Conservation (phyloP, 139 green algal species). For the Closterium sp. region DNA sequence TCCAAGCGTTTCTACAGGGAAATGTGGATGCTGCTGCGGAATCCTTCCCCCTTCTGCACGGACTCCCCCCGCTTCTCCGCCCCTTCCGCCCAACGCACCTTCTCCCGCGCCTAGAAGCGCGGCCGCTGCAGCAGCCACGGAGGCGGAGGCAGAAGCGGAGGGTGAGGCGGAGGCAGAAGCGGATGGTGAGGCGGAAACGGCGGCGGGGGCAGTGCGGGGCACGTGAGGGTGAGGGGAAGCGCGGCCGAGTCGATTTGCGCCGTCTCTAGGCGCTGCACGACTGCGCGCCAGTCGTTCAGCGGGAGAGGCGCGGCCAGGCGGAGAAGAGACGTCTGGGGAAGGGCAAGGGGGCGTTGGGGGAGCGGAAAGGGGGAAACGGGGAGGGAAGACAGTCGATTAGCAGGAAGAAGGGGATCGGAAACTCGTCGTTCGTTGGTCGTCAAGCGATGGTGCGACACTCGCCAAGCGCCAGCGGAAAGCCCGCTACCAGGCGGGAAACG, state of each 20-base stretch:
- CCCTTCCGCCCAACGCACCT: background rate
- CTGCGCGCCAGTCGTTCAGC: background rate
- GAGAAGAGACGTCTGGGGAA: background rate
- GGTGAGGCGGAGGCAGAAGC: background rate
- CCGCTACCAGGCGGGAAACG: background rate
- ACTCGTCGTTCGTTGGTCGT: too few species aligned
- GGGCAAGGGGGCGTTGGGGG: background rate
- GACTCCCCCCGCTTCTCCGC: background rate
- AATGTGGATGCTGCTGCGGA: background rate
- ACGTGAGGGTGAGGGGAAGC: too few species aligned
- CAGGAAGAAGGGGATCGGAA: background rate
- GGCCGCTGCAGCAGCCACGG: background rate
- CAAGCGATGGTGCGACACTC: too few species aligned
- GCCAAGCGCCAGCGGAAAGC: background rate
- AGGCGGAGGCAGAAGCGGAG: background rate
- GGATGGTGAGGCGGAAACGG: background rate
- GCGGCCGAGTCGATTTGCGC: background rate
- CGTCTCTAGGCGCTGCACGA: background rate
- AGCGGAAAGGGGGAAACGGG: background rate
- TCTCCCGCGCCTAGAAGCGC: background rate
- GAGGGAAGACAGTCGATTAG: background rate
- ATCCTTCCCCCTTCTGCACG: background rate
- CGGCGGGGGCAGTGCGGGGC: too few species aligned
- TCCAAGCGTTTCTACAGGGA: background rate
- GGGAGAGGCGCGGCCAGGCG: background rate